Evolutionary conservation across 2,329 filamentous ascomycete species (phyloP), one percentile per base, ranked within the genome.

Genomic region (Fusarium nematophilum): DNA sequence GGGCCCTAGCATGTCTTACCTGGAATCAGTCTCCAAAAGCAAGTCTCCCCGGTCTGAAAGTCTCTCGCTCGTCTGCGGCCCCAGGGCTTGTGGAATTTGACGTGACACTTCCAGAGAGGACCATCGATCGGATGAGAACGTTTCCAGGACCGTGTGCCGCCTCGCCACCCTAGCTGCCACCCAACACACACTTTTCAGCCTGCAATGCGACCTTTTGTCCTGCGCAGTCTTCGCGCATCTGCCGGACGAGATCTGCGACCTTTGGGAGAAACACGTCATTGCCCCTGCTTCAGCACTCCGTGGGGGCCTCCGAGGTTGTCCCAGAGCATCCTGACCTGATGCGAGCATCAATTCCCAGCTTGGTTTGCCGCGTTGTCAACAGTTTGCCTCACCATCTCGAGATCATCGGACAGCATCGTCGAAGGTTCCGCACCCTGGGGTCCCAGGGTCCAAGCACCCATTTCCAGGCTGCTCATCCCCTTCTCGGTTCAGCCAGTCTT

Each of bases 181-280:
- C n/a, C 33, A 42, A n/a, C 49, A 52, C 39, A 29, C 36, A 21
- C 30, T 34, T 36, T 48, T 21, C 25, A 43, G 23, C 44, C 34
- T 38, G 44, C 34, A 46, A 21, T 37, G 33, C 34, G 14, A 48
- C 46, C 30, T 43, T 52, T 47, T 46, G 26, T 38, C 43, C 40
- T 36, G 43, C 34, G 47, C 43, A 33, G 46, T 55, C 53, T 47
- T 59, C 47, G 31, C 45, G 54, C 58, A 57, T 62, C 57, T 64
- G 58, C 62, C 61, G 66, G 42, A 39, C 45, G 9, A 66, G 64
- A 68, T 68, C 62, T 67, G 54, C 65, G 57, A 27, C 45, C 53
- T 57, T 45, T 39, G 39, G 37, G 38, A 18, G 15, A 6, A 33
- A 54, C 65, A 64, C 59, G 66, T 60, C 66, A 69, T 63, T 33